phyloP scores from a whole-genome alignment of 352 stramenopile species.

The Salisapilia sapeloensis region DNA sequence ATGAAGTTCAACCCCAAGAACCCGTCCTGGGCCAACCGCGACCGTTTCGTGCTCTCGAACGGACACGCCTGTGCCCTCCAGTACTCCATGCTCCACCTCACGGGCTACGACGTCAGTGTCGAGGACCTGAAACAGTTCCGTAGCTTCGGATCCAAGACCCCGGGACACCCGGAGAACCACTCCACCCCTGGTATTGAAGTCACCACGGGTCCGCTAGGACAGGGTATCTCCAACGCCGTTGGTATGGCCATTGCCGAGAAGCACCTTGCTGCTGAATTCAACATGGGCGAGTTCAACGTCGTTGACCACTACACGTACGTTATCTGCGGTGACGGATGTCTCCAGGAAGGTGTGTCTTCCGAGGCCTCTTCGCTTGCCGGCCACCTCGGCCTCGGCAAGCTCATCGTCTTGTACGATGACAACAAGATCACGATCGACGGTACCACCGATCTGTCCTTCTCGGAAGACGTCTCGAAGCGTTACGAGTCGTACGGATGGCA shows the following conservation, averaged over 20 bases:
- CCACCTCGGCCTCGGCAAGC: slow-evolving; percentile 94
- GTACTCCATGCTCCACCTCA: slow-evolving; percentile 98
- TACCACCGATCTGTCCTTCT: slow-evolving; percentile 91
- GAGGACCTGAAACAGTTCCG: slow-evolving; percentile 98
- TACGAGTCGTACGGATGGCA: slow-evolving; percentile 99
- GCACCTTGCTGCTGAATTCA: slow-evolving; percentile 96
- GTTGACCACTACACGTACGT: slow-evolving; percentile 98
- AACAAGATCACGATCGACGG: slow-evolving; percentile 99
- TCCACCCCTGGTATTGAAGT: slow-evolving; percentile 90
- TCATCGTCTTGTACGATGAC: slow-evolving; percentile 99
- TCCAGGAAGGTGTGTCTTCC: slow-evolving; percentile 95
- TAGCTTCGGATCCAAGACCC: slow-evolving; percentile 89
- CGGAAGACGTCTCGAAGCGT: slow-evolving; percentile 94
- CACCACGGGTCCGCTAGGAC: slow-evolving; percentile 93
- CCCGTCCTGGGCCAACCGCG: slow-evolving; percentile 87
- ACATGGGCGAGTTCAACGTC: slow-evolving; percentile 88
- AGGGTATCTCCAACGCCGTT: slow-evolving; percentile 97
- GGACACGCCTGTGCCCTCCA: slow-evolving; percentile 97
- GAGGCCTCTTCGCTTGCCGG: slow-evolving; percentile 94
- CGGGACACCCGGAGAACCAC: slow-evolving; percentile 97
- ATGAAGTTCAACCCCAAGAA: slow-evolving; percentile 83
- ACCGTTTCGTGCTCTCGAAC: slow-evolving; percentile 99
- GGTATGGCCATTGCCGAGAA: slow-evolving; percentile 95
- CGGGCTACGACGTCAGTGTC: slow-evolving; percentile 87
- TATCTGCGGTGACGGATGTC: slow-evolving; percentile 97